phyloP scores from a whole-genome alignment of 768 basidiomycete genomes.

The Lepiota venenata region DNA sequence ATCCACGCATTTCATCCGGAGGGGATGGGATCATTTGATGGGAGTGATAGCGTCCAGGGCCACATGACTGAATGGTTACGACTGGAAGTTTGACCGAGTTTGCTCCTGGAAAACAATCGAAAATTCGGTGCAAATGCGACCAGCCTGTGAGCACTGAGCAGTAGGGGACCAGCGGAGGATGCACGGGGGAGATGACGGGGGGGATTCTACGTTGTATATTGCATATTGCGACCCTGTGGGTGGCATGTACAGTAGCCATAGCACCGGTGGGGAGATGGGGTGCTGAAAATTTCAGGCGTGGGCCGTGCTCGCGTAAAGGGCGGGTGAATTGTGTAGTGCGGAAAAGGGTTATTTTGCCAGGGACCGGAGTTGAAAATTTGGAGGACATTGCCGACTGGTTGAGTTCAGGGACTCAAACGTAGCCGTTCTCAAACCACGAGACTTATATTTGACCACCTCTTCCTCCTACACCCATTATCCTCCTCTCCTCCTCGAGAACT shows the following conservation, averaged over 20 bases:
- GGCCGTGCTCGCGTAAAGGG: conserved; percentile 9
- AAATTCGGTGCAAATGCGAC: background rate
- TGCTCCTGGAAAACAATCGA: too few relatives aligned
- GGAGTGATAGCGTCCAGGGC: conserved; percentile 7
- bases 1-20: background rate
- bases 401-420: conserved; percentile 43
- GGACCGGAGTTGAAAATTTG: conserved; percentile 50
- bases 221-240: conserved; percentile 6
- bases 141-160: background rate
- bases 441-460: conserved; percentile 42
- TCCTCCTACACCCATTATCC: conserved; percentile 28
- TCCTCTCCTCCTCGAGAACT: conserved; percentile 32
- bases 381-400: conserved; percentile 46
- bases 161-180: background rate
- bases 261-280: conserved; percentile 5
- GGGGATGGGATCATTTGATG: conserved; percentile 8
- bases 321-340: conserved; percentile 10
- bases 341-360: conserved; percentile 14
- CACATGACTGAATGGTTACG: conserved; percentile 1
- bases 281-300: conserved; percentile 6
- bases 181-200: background rate
- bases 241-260: conserved; percentile 8
- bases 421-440: conserved; percentile 36
- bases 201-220: conserved; percentile 10
- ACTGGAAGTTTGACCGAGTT: too few relatives aligned